Evolutionary conservation across 371 early-diverging fungal genomes (phyloP).

Genomic region (Haplosporangium sp.): DNA sequence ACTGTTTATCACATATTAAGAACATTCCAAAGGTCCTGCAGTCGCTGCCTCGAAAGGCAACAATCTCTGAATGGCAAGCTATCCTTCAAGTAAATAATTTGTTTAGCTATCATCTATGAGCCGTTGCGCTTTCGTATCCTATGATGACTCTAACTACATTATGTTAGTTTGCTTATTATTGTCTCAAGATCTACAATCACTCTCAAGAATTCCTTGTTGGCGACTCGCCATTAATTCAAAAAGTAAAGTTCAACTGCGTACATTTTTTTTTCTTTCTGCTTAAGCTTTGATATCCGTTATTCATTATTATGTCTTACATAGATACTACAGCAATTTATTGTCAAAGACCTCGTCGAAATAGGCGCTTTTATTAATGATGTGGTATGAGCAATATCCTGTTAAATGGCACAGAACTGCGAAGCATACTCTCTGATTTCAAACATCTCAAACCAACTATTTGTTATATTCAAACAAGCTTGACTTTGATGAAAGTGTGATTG

Average conservation of each 20-base stretch:
- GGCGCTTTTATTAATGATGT: constrained; percentile 69
- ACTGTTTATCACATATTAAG: constrained; percentile 65
- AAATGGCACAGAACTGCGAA: neutral
- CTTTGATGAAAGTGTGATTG: constrained; percentile 71
- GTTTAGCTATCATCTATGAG: no score
- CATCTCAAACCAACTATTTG: no score
- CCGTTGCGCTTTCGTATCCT: no score
- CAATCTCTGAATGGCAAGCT: constrained; percentile 75
- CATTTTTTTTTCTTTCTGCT: neutral
- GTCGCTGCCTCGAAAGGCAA: constrained; percentile 63
- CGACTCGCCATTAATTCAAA: constrained; percentile 56
- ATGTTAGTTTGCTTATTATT: constrained; percentile 70
- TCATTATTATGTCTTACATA: constrained; percentile 13
- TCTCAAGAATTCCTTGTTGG: constrained; percentile 40
- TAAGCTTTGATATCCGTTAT: neutral
- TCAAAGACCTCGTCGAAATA: constrained; percentile 60
- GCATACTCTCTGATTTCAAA: neutral
- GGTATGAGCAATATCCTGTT: constrained; percentile 36
- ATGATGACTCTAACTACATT: neutral
- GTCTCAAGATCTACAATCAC: constrained; percentile 62
- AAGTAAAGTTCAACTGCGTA: constrained; percentile 34
- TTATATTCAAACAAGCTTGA: constrained; percentile 65
- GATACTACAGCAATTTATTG: constrained; percentile 55
- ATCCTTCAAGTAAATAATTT: constrained; percentile 66
- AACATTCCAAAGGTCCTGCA: constrained; percentile 70